These are phyloP conservation scores for Halteria grandinella DNA, from an alignment of 73 alveolate genomes.

Conservation along the genomic window DNA sequence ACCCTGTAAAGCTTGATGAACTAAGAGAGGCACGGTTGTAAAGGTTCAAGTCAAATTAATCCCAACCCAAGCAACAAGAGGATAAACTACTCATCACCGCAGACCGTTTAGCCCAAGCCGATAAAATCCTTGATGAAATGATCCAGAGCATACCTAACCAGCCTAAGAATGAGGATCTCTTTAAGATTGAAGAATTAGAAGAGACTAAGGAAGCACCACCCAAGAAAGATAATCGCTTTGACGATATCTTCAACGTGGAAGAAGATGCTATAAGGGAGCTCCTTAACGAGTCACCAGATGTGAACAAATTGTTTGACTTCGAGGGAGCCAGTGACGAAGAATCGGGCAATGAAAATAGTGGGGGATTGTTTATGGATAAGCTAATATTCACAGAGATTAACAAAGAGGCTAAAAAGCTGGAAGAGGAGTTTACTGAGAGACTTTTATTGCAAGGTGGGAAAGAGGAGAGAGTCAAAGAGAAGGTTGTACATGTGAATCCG, in stretches of 20 bases:
- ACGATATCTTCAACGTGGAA: slow-evolving; percentile 30
- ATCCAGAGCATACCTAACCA: background rate
- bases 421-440: no score
- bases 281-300: slow-evolving; percentile 7
- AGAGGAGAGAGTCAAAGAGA: background rate
- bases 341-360: no score
- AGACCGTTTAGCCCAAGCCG: background rate
- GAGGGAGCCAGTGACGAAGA: no score
- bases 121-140: background rate
- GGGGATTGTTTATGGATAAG: background rate
- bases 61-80: no score
- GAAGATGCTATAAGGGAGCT: slow-evolving; percentile 26
- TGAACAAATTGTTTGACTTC: no score
- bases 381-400: slow-evolving; percentile 4
- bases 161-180: background rate
- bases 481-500: background rate
- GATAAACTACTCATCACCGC: no score
- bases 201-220: background rate
- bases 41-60: no score
- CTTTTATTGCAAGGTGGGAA: no score
- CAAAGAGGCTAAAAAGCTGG: no score
- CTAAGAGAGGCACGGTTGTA: no score
- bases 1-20: no score
- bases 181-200: background rate
- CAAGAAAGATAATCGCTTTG: background rate